Evolutionary conservation across 805 yeast genomes (phyloP).

Genomic region (Schwanniomyces polymorphus): DNA sequence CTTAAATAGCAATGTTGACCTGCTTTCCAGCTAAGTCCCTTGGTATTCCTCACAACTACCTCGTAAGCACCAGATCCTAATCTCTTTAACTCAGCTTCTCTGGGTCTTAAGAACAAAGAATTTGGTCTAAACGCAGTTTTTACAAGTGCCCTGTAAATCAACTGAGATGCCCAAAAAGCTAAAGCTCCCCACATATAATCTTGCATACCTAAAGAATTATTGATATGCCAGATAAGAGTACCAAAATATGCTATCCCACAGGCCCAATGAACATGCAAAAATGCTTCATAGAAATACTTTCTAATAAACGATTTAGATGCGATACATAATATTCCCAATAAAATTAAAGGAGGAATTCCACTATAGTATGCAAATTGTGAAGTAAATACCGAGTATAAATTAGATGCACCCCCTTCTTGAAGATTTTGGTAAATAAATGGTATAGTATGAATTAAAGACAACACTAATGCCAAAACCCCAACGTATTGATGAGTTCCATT

Average conservation of each 20-base stretch:
- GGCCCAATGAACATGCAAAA: constrained; percentile 55
- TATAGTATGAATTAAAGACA: constrained; percentile 49
- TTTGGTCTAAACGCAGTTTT: constrained; percentile 50
- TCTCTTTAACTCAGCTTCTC: constrained; percentile 30
- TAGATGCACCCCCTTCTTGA: constrained; percentile 48
- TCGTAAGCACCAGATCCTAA: constrained; percentile 25
- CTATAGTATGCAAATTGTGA: constrained; percentile 22
- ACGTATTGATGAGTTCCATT: constrained; percentile 52
- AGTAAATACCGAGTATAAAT: constrained; percentile 13
- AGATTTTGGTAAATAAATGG: constrained; percentile 48
- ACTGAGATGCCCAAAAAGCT: constrained; percentile 51
- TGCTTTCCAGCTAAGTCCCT: constrained; percentile 46
- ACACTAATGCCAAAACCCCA: constrained; percentile 40
- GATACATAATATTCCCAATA: constrained; percentile 43
- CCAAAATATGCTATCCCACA: constrained; percentile 49
- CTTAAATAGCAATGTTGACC: constrained; percentile 58
- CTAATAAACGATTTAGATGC: constrained; percentile 43
- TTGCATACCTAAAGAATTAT: constrained; percentile 30
- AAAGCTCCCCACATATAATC: constrained; percentile 51
- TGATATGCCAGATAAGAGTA: constrained; percentile 46
- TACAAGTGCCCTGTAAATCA: constrained; percentile 44
- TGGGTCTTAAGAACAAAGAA: constrained; percentile 36
- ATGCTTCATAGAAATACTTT: constrained; percentile 43
- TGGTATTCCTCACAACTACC: constrained; percentile 34
- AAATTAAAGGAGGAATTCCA: constrained; percentile 52